These are phyloP conservation scores for Chalaropsis ovoidea DNA, from an alignment of 2,329 filamentous ascomycete genomes.

Conservation along the genomic window DNA sequence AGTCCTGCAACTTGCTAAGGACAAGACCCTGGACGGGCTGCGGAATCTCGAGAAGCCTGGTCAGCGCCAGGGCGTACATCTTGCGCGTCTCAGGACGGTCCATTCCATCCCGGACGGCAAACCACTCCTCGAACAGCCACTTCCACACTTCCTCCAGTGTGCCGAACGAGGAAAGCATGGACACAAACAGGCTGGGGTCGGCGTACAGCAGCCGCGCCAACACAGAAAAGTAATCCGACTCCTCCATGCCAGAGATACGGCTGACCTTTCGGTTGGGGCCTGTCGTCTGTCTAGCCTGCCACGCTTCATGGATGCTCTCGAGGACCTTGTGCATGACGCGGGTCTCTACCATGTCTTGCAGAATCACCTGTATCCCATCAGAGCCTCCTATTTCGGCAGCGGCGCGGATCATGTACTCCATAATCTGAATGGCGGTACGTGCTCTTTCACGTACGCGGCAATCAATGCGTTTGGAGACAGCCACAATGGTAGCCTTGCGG, in stretches of 20 bases:
- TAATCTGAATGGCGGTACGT: slow-evolving; percentile 48
- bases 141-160: slow-evolving; percentile 44
- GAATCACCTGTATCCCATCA: slow-evolving; percentile 51
- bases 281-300: slow-evolving; percentile 67
- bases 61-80: slow-evolving; percentile 61
- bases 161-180: slow-evolving; percentile 43
- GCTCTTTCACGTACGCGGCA: slow-evolving; percentile 49
- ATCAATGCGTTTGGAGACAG: slow-evolving; percentile 42
- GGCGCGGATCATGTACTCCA: slow-evolving; percentile 55
- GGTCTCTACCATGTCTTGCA: slow-evolving; percentile 54
- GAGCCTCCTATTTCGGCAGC: slow-evolving; percentile 53
- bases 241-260: slow-evolving; percentile 61
- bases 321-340: slow-evolving; percentile 56
- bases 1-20: slow-evolving; percentile 56
- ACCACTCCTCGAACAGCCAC: slow-evolving; percentile 56
- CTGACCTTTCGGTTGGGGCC: slow-evolving; percentile 64
- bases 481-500: slow-evolving; percentile 42
- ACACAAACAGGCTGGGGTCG: slow-evolving; percentile 58
- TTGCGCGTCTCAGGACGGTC: slow-evolving; percentile 57
- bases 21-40: slow-evolving; percentile 49
- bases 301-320: slow-evolving; percentile 55
- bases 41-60: slow-evolving; percentile 56
- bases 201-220: slow-evolving; percentile 68
- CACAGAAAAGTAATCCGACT: slow-evolving; percentile 78
- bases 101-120: slow-evolving; percentile 57